Percentiles rank a stretch among this genome's conserved stretches.
Evolutionary conservation across 139 green algal genomes (phyloP).

Genomic region (Mychonastes homosphaera): DNA sequence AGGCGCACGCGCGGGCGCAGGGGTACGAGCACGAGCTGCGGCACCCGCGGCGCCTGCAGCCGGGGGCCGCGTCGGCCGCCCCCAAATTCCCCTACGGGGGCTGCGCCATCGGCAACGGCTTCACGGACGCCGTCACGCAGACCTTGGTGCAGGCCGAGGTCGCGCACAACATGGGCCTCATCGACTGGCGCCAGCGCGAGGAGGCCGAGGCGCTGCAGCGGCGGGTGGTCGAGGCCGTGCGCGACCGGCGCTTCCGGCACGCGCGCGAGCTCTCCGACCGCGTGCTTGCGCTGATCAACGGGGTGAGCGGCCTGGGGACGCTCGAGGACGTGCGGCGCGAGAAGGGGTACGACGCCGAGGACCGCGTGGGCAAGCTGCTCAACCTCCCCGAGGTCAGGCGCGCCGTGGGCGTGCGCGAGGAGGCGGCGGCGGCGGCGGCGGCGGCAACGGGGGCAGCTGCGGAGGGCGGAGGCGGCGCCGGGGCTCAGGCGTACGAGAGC

Average conservation of each 20-base stretch:
- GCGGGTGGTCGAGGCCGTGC: constrained; percentile 29
- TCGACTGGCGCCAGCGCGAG: constrained; percentile 21
- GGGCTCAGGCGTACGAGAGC: neutral
- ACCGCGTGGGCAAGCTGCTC: constrained; percentile 16
- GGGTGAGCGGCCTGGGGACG: constrained; percentile 2
- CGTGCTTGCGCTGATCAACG: constrained; percentile 31
- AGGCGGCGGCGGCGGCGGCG: neutral
- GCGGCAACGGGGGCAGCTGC: neutral
- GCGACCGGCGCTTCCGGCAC: neutral
- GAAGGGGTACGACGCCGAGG: constrained; percentile 25
- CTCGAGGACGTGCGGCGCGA: constrained; percentile 40
- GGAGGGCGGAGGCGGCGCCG: neutral
- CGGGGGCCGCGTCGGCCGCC: constrained; percentile 11
- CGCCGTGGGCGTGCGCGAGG: neutral
- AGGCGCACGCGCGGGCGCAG: constrained; percentile 20
- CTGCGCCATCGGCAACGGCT: constrained; percentile 41
- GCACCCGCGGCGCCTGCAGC: neutral
- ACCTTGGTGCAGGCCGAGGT: constrained; percentile 37
- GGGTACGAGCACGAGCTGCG: constrained; percentile 18
- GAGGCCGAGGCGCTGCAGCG: constrained; percentile 31
- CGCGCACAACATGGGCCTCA: constrained; percentile 37
- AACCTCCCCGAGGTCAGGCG: constrained; percentile 22
- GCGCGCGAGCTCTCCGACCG: constrained; percentile 26
- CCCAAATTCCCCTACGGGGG: constrained; percentile 37
- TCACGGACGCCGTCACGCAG: constrained; percentile 41